A percentile compares a stretch with the other conserved stretches of the same genome.
These are phyloP conservation scores for Acanthamoeba comandoni DNA, from an alignment of 208 protist species.

Conservation along the genomic window DNA sequence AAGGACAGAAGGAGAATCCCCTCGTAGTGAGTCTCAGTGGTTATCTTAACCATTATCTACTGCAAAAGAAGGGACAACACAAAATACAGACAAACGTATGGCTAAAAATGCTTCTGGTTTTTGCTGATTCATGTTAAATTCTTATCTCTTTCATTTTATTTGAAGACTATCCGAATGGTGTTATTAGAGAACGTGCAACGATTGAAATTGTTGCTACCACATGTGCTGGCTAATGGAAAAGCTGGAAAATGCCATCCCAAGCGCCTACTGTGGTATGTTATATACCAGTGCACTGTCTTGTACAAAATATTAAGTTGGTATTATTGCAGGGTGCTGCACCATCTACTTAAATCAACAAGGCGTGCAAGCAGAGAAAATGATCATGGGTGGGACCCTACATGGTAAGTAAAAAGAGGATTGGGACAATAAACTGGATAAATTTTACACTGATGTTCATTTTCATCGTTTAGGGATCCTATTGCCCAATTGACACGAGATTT, in stretches of 20 bases:
- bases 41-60: slow-evolving; percentile 22
- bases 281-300: no score
- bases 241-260: neutral
- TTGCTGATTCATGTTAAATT: no score
- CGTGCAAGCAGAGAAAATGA: slow-evolving; percentile 12
- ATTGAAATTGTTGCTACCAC: slow-evolving; percentile 12
- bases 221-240: neutral
- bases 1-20: slow-evolving; percentile 22
- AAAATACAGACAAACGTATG: slow-evolving; percentile 56
- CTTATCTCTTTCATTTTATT: no score
- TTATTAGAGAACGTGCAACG: slow-evolving; percentile 44
- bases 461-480: slow-evolving; percentile 22
- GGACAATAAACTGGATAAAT: neutral
- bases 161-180: slow-evolving; percentile 55
- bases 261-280: slow-evolving; percentile 24
- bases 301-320: no score
- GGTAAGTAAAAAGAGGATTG: neutral
- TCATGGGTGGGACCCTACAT: slow-evolving; percentile 56
- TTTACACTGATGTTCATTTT: no score
- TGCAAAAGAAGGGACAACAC: slow-evolving; percentile 58
- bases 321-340: slow-evolving; percentile 44
- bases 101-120: no score
- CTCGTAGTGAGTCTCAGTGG: slow-evolving; percentile 19
- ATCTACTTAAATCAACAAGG: slow-evolving; percentile 36
- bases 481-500: slow-evolving; percentile 23